Base-by-base conservation (phyloP, 179 eudicot genomes). In the Beta corolliflora region DNA sequence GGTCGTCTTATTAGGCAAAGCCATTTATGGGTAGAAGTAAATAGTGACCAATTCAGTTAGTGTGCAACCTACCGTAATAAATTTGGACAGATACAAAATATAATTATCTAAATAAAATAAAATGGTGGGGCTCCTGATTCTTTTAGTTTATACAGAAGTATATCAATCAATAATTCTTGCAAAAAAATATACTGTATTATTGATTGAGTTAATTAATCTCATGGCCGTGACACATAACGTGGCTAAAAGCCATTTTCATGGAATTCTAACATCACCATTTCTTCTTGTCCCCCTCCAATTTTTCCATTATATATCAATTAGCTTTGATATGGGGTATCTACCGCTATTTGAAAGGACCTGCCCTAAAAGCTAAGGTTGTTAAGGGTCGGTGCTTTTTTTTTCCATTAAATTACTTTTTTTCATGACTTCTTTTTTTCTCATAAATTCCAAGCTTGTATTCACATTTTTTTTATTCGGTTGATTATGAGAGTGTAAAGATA, bases 31-130 rank as follows among this genome's bases (percentile, higher is more conserved):
- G 76, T 82, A 71, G 86, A 86, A 92, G 89, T 92, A 91, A 92
- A 89, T 93, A 87, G 90, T 87, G 89, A 80, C 90, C 88, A 89
- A 83, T 89, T 92, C 94, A 79, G 93, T 92, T 93, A 90, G 91
- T 84, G 73, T 88, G 87, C 89, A 85, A 89, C 97, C 97, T 85
- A 93, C 89, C 93, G 52, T 85, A 90, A 86, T 92, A 83, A 92
- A 92, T 91, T 78, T 81, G 75, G 76, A 44, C 69, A 41, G 48
- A 67, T 86, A 64, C 46, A 77, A 50, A 76, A 8, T 79, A 71
- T 71, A 44, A 69, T 69, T 21, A 7, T 12, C 56, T 31, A 48
- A 71, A 64, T 29, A 64, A 23, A 19, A 60, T 19, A 16, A 6
- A 68, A 71, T 1, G 41, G 76, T 25, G 69, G 69, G 69, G 18